Evolutionary conservation across 2,329 filamentous ascomycete species (phyloP).

Genomic region (Leptosphaerulina australis): DNA sequence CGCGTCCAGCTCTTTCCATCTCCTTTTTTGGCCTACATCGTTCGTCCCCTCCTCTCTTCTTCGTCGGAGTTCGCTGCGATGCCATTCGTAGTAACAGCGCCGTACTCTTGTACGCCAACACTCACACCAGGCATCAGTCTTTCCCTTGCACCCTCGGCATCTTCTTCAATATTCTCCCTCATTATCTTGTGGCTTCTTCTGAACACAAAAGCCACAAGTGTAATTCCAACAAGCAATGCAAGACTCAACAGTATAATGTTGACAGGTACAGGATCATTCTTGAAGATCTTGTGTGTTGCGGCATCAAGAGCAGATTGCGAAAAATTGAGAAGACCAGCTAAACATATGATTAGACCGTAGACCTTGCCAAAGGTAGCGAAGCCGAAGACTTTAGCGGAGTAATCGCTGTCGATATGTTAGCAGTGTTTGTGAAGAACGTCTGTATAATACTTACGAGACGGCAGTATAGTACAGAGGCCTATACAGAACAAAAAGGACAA

Average conservation of each 20-base stretch:
- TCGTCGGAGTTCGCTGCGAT: conserved; percentile 16
- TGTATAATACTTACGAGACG: conserved; percentile 70
- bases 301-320: conserved; percentile 80
- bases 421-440: no score
- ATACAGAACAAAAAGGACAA: conserved; percentile 81
- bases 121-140: conserved; percentile 42
- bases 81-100: conserved; percentile 21
- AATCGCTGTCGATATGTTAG: conserved; percentile 62
- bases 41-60: conserved; percentile 31
- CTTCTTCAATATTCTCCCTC: conserved; percentile 45
- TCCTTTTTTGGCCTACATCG: conserved; percentile 9
- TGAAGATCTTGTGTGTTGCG: conserved; percentile 74
- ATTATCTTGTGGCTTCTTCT: conserved; percentile 54
- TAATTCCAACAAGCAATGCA: conserved; percentile 68
- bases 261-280: conserved; percentile 75
- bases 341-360: conserved; percentile 88
- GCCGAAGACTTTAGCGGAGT: conserved; percentile 88
- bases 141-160: conserved; percentile 45
- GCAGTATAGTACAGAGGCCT: conserved; percentile 90
- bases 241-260: conserved; percentile 70
- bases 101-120: conserved; percentile 15
- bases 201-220: conserved; percentile 71
- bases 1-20: neutral
- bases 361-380: conserved; percentile 91
- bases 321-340: conserved; percentile 84